Conservation (phyloP, 2,329 filamentous ascomycete genomes). For the Pezicula neosporulosa region DNA sequence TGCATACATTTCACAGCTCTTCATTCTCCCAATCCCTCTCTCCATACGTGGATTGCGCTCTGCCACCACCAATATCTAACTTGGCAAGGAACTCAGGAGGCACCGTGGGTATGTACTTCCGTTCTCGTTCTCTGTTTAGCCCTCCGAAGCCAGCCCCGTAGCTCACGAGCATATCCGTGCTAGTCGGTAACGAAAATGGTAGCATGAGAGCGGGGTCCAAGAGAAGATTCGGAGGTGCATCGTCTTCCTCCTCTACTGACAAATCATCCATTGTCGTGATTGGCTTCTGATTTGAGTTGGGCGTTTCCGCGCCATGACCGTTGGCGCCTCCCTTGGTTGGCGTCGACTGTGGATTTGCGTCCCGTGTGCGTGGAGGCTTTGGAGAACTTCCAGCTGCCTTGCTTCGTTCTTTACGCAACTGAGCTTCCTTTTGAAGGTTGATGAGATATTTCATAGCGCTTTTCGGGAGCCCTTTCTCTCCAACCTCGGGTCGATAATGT, state of each 20-base stretch:
- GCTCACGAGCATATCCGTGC: conserved; percentile 94
- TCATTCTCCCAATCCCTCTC: conserved; percentile 68
- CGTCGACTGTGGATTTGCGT: conserved; percentile 39
- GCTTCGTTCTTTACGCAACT: conserved; percentile 52
- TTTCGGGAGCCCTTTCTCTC: conserved; percentile 87
- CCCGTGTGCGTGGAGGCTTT: no score
- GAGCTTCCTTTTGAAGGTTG: conserved; percentile 72
- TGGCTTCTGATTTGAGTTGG: conserved; percentile 35
- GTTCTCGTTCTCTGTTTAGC: conserved; percentile 82
- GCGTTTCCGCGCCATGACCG: conserved; percentile 39
- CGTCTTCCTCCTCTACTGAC: conserved; percentile 52
- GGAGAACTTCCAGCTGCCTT: conserved; percentile 37
- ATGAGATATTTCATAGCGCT: conserved; percentile 83
- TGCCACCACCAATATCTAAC: conserved; percentile 57
- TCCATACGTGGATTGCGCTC: conserved; percentile 53
- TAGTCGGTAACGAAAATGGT: conserved; percentile 91
- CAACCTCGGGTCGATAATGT: conserved; percentile 91
- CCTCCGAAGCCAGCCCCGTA: conserved; percentile 95
- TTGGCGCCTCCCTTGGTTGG: conserved; percentile 34
- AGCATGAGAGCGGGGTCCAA: conserved; percentile 89
- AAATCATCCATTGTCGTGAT: conserved; percentile 17
- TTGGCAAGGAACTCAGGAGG: conserved; percentile 90
- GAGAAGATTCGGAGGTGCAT: conserved; percentile 71
- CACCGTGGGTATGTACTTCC: conserved; percentile 94
- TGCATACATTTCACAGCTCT: conserved; percentile 31